Percentiles rank a stretch among this genome's conserved stretches.
phyloP scores from a whole-genome alignment of 306 rosid species.

The Phaseolus lunatus region DNA sequence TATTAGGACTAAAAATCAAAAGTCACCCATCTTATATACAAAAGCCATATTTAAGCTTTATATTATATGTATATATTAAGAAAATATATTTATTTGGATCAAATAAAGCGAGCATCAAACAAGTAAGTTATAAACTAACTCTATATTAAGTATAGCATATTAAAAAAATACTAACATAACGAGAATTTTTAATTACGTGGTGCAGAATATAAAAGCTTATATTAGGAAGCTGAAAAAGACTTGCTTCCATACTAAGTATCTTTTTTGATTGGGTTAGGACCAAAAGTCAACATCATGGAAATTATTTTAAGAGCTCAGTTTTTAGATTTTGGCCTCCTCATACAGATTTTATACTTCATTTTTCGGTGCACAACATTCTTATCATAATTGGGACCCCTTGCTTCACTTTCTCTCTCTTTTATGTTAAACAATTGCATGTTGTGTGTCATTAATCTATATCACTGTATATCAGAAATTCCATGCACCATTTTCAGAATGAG shows the following conservation, averaged over 20 bases:
- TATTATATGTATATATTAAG: no score
- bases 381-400: background rate
- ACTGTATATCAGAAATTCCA: background rate
- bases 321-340: background rate
- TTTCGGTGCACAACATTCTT: constrained; percentile 13
- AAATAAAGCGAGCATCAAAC: no score
- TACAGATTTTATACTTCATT: background rate
- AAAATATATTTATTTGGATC: no score
- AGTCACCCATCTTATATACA: no score
- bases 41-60: no score
- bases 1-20: no score
- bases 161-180: no score
- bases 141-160: no score
- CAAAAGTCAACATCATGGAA: background rate
- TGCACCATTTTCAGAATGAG: background rate
- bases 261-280: background rate
- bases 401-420: background rate
- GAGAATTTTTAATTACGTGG: background rate
- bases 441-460: background rate
- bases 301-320: background rate
- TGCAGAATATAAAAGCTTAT: background rate
- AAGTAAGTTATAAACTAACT: no score
- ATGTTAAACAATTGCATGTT: background rate
- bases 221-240: background rate
- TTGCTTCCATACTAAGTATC: background rate